Conservation (phyloP, 495 filamentous ascomycete genomes). For the Rusavskia elegans region DNA sequence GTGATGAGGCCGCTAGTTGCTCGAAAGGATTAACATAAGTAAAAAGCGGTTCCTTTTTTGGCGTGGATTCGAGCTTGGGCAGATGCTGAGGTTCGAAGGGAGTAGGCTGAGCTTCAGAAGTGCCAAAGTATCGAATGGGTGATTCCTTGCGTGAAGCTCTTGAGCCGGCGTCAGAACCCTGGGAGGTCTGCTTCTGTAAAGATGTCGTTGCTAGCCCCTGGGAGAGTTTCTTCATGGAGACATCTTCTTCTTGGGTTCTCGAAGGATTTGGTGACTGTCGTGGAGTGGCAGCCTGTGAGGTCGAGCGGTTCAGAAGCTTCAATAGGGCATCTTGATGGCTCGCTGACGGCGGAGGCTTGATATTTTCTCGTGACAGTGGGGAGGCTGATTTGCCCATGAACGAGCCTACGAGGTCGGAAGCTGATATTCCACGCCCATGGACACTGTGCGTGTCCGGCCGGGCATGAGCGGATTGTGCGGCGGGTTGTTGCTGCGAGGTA, state of each 20-base stretch:
- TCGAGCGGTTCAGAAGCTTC: conserved; percentile 44
- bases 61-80: conserved; percentile 15
- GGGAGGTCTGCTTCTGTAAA: neutral
- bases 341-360: conserved; percentile 15
- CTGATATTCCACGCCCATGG: conserved; percentile 39
- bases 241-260: conserved; percentile 2
- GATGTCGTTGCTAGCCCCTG: conserved; percentile 3
- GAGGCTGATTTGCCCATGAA: conserved; percentile 28
- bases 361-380: conserved; percentile 17
- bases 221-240: neutral
- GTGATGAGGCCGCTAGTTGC: conserved; percentile 53
- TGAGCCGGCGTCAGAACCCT: neutral
- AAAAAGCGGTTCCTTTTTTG: conserved; percentile 40
- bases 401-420: conserved; percentile 49
- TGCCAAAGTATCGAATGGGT: conserved; percentile 25
- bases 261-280: neutral
- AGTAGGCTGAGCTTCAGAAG: conserved; percentile 13
- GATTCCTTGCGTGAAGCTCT: conserved; percentile 13
- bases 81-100: conserved; percentile 16
- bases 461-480: conserved; percentile 23
- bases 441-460: conserved; percentile 21
- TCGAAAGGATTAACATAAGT: conserved; percentile 72
- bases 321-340: conserved; percentile 53
- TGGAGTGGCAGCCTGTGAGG: conserved; percentile 20
- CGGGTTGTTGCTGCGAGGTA: conserved; percentile 19